Conservation (phyloP, 768 basidiomycete genomes). For the Coprinopsis strossmayeri region DNA sequence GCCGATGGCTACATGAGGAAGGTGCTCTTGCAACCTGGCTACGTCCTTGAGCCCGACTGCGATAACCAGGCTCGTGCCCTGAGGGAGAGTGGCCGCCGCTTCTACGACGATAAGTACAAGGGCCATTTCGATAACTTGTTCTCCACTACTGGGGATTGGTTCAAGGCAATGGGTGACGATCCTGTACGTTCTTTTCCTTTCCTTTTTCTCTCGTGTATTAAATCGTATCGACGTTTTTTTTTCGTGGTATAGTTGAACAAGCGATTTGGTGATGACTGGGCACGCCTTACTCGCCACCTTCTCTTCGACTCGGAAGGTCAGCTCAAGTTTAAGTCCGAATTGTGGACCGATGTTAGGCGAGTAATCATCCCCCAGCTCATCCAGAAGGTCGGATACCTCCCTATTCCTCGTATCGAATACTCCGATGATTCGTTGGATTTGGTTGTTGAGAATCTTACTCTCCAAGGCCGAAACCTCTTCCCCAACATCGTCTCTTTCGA, state of each 20-base stretch:
- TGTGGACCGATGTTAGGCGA: slow-evolving; percentile 84
- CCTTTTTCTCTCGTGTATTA: background rate
- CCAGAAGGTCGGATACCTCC: slow-evolving; percentile 74
- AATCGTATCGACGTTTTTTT: background rate
- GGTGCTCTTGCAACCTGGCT: slow-evolving; percentile 78
- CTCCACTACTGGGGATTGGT: slow-evolving; percentile 67
- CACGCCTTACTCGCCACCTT: slow-evolving; percentile 74
- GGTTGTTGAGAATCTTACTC: slow-evolving; percentile 88
- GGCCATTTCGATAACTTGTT: slow-evolving; percentile 78
- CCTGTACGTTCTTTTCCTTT: slow-evolving; percentile 33
- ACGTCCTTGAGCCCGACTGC: slow-evolving; percentile 74
- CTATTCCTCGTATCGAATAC: slow-evolving; percentile 93
- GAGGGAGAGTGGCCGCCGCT: slow-evolving; percentile 63
- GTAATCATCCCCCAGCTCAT: slow-evolving; percentile 79
- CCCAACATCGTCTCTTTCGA: slow-evolving; percentile 73
- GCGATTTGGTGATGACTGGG: slow-evolving; percentile 79
- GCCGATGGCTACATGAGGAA: slow-evolving; percentile 63
- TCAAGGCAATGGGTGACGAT: slow-evolving; percentile 80
- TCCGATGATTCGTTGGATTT: slow-evolving; percentile 81
- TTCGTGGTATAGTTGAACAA: slow-evolving; percentile 43
- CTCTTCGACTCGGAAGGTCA: slow-evolving; percentile 77
- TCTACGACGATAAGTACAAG: slow-evolving; percentile 65
- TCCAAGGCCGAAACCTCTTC: slow-evolving; percentile 85
- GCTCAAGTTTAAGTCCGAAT: slow-evolving; percentile 79
- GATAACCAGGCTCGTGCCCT: slow-evolving; percentile 57